Evolutionary conservation across 192 early-diverging fungal genomes (phyloP).

Genomic region (Mortierella antarctica): DNA sequence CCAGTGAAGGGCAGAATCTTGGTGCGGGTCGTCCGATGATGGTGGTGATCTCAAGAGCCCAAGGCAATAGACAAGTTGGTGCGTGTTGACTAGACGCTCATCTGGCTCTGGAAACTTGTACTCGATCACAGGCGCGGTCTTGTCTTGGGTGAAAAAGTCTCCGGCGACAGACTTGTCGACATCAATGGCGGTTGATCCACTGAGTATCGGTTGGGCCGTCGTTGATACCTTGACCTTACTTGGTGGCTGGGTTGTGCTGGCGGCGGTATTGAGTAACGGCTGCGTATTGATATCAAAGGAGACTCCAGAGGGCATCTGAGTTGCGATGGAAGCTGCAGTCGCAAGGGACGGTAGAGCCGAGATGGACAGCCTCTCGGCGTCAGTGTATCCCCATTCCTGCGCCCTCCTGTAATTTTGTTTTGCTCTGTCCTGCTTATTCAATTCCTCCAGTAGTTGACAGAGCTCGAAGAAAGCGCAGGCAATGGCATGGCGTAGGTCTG

Average conservation of each 20-base stretch:
- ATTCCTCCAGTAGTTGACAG: slow-evolving; percentile 7
- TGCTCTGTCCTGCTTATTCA: slow-evolving; percentile 17
- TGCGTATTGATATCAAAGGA: not conserved
- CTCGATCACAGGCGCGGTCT: slow-evolving; percentile 17
- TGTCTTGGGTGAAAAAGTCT: slow-evolving; percentile 28
- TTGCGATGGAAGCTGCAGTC: slow-evolving; percentile 11
- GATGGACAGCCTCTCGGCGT: slow-evolving; percentile 7
- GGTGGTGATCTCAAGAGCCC: slow-evolving; percentile 11
- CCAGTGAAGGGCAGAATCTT: slow-evolving; percentile 16
- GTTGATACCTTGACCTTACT: not conserved
- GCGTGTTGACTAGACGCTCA: slow-evolving; percentile 21
- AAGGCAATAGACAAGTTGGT: slow-evolving; percentile 31
- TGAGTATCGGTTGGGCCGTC: not conserved
- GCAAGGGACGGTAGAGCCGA: slow-evolving; percentile 15
- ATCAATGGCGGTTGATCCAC: slow-evolving; percentile 10
- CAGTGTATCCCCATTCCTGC: slow-evolving; percentile 23
- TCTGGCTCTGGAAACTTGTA: slow-evolving; percentile 21
- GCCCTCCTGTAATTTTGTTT: slow-evolving; percentile 26
- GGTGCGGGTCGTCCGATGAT: not conserved
- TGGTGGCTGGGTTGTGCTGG: slow-evolving; percentile 6
- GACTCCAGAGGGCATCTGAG: slow-evolving; percentile 10
- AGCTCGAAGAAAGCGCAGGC: slow-evolving; percentile 24
- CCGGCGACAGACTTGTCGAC: slow-evolving; percentile 9
- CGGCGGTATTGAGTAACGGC: slow-evolving; percentile 10
- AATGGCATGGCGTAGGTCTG: slow-evolving; percentile 13